These are phyloP conservation scores for Crithidia sp. DNA, from an alignment of 208 protist species.

Conservation along the genomic window DNA sequence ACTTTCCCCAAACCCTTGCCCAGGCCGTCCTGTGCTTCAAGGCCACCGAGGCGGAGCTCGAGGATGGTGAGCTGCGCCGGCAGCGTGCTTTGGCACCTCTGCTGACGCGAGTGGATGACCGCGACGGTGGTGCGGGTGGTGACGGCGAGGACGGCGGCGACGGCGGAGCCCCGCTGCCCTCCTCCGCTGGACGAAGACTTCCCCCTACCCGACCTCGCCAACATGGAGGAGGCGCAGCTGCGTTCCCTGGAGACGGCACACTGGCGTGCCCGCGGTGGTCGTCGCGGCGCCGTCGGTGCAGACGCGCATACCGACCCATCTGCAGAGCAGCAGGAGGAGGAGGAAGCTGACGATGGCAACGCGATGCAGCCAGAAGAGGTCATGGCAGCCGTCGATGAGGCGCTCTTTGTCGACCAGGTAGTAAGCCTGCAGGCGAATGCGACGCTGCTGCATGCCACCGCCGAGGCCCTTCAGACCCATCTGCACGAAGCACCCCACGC, in stretches of 20 bases:
- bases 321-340: conserved; percentile 2
- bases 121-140: conserved; percentile 4
- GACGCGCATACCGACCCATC: background rate
- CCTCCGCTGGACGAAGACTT: conserved; percentile 66
- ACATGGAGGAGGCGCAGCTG: conserved; percentile 57
- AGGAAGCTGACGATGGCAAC: background rate
- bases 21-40: conserved; percentile 87
- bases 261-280: conserved; percentile 27
- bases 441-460: conserved; percentile 45
- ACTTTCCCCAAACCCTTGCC: conserved; percentile 82
- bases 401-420: conserved; percentile 72
- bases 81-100: conserved; percentile 30
- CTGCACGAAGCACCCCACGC: background rate
- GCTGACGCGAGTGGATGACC: conserved; percentile 20
- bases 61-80: conserved; percentile 33
- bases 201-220: conserved; percentile 48
- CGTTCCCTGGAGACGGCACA: conserved; percentile 35
- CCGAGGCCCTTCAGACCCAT: conserved; percentile 28
- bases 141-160: conserved; percentile 11
- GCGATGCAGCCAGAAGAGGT: conserved; percentile 42
- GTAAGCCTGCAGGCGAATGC: conserved; percentile 46
- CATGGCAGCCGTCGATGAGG: conserved; percentile 66
- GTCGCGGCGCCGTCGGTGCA: background rate
- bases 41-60: conserved; percentile 38
- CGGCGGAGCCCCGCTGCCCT: conserved; percentile 26